Evolutionary conservation across 306 rosid genomes (phyloP).

Genomic region (Quercus bicolor): DNA sequence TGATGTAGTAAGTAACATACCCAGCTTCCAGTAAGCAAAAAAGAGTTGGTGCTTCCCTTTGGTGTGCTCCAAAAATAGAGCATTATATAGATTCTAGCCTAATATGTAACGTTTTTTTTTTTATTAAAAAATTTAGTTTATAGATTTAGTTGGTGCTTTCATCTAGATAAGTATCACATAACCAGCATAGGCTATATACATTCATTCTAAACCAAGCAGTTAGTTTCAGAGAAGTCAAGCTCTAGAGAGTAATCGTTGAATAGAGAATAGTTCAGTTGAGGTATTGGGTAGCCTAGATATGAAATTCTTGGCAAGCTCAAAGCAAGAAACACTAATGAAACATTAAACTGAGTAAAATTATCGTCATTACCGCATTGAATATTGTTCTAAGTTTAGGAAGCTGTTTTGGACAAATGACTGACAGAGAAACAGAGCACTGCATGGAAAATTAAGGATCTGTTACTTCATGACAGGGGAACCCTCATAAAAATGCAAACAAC

Average conservation of each 20-base stretch:
- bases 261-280: background rate
- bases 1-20: slow-evolving; percentile 22
- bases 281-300: background rate
- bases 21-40: background rate
- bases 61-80: background rate
- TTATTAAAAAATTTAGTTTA: background rate
- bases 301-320: slow-evolving; percentile 4
- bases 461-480: background rate
- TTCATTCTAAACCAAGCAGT: background rate
- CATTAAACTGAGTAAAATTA: background rate
- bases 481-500: background rate
- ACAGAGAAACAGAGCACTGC: slow-evolving; percentile 85
- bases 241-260: background rate
- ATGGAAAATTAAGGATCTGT: slow-evolving; percentile 24
- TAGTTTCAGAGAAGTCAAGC: slow-evolving; percentile 10
- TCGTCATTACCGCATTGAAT: slow-evolving; percentile 68
- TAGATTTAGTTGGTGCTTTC: background rate
- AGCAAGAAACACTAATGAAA: slow-evolving; percentile 3
- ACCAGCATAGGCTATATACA: background rate
- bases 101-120: background rate
- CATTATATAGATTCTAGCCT: background rate
- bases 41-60: background rate
- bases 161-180: background rate
- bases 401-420: slow-evolving; percentile 90
- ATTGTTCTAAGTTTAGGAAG: slow-evolving; percentile 75